Base-by-base conservation (phyloP, 2,329 filamentous ascomycete species). In the Triangularia setosa region DNA sequence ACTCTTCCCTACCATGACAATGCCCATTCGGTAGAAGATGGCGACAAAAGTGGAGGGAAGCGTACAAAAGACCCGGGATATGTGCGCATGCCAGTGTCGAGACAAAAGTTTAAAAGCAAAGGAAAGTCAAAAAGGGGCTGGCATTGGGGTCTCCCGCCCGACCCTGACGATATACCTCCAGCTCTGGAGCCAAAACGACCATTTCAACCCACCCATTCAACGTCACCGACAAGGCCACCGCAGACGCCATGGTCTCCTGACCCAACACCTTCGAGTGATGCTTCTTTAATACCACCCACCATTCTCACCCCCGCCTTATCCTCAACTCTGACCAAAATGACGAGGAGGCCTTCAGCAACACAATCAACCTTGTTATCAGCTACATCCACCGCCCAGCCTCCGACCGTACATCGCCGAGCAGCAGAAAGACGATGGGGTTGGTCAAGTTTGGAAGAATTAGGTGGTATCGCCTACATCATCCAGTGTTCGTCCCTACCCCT, bases 381-480 rank as follows among this genome's bases (percentile, higher is more conserved):
- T 7, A 53, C 35, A 4, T 55, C 63, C 4, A 24, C 44, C 40
- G 16, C 61, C 16, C 14, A 48, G n/a, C n/a, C 40, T 12, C 21
- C 40, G 11, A 23, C 18, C 12, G 14, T 59, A 21, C 57, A 48
- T n/a, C 63, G 33, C 2, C 60, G 62, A 25, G 24, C 53, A 25
- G 33, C 57, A 21, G 61, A 65, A 28, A 54, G 61, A 30, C 44
- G 65, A 35, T 71, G 69, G 70, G 70, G 69, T 30, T 72, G 69
- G 69, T 64, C 65, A 27, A 63, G 66, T 59, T 28, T 72, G 30
- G 66, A 66, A 30, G 70, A 72, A 24, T 58, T 71, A 7, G 66
- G 67, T 24, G 75, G 75, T 3, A 75, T 76, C 21, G 74, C 74
- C 3, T 77, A 77, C 59, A 73, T 75, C 62, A 67, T 77, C 16